Evolutionary conservation across 225 moss, liverwort and hornwort species (phyloP), one percentile per base, ranked within the genome.

Genomic region (Physcomitrellopsis africana): DNA sequence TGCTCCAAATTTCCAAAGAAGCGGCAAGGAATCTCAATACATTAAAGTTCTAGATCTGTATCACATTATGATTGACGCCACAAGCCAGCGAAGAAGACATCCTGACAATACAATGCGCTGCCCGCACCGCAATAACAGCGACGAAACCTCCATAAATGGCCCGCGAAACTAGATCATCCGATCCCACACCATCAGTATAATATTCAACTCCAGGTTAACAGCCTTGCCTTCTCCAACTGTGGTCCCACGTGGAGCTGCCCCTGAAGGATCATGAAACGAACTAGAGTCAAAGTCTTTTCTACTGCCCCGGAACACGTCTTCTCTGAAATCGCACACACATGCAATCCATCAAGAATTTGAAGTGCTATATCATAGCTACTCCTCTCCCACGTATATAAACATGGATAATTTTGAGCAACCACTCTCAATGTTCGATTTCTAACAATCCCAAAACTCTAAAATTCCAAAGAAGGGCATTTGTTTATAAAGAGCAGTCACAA

Each of bases 61-160:
- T 79, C 54, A 67, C 64, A 68, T 48, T 71, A 60, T 59, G 63
- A 46, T 73, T 65, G 68, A 49, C 59, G 74, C 73, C 69, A 69
- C 65, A 78, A 67, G 59, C 77, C 74, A 37, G 70, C 67, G 63
- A 84, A 77, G 73, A 51, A 77, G 58, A 55, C 54, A 83, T 62
- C 77, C 82, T 63, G 80, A 87, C 84, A 85, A 80, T 82, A 82
- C 74, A 74, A 65, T 67, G 72, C 56, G 80, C 82, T 87, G 80
- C 68, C 81, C 56, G 79, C 69, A 72, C 61, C 76, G 65, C 54
- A 76, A 44, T 64, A 47, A 68, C 27, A 60, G 72, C 41, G 68
- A 42, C 71, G 54, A 72, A 45, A 76, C 48, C 58, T 79, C 82
- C 82, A 64, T 65, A 67, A 69, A 70, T 56, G 65, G 26, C 66